Percentiles rank a stretch among this genome's conserved stretches.
phyloP scores from a whole-genome alignment of 208 protist genomes.

The Trypanosoma rangeli region DNA sequence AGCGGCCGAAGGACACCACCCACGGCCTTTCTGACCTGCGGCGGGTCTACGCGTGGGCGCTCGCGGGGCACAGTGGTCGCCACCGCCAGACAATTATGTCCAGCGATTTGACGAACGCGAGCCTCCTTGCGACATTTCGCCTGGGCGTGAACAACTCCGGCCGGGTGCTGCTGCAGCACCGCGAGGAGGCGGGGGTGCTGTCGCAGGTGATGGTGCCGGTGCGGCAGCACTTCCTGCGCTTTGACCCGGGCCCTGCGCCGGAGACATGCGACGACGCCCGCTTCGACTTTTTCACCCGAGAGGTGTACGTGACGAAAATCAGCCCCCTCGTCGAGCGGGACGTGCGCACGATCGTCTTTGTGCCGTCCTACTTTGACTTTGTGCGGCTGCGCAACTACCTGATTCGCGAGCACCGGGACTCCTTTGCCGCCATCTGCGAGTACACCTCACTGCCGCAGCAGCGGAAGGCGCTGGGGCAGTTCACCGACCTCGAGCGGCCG shows the following conservation, averaged over 20 bases:
- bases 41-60: slow-evolving; percentile 83
- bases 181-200: slow-evolving; percentile 55
- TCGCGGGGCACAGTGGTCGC: slow-evolving; percentile 72
- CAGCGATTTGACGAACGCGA: slow-evolving; percentile 67
- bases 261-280: slow-evolving; percentile 78
- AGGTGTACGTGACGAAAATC: slow-evolving; percentile 78
- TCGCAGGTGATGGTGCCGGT: slow-evolving; percentile 64
- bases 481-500: slow-evolving; percentile 76
- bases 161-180: slow-evolving; percentile 58
- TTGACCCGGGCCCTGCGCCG: slow-evolving; percentile 52
- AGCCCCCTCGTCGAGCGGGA: slow-evolving; percentile 70
- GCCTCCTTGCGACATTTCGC: slow-evolving; percentile 90
- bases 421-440: slow-evolving; percentile 89
- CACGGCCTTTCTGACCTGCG: slow-evolving; percentile 85
- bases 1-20: slow-evolving; percentile 81
- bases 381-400: slow-evolving; percentile 95
- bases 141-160: slow-evolving; percentile 72
- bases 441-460: slow-evolving; percentile 89
- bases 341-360: slow-evolving; percentile 89
- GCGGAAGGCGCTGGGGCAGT: slow-evolving; percentile 79
- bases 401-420: slow-evolving; percentile 88
- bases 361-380: slow-evolving; percentile 97
- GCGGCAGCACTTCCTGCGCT: slow-evolving; percentile 92
- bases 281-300: slow-evolving; percentile 91
- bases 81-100: slow-evolving; percentile 95